These are phyloP conservation scores for Eruca vesicaria DNA, from an alignment of 441 rosid species.

Conservation along the genomic window DNA sequence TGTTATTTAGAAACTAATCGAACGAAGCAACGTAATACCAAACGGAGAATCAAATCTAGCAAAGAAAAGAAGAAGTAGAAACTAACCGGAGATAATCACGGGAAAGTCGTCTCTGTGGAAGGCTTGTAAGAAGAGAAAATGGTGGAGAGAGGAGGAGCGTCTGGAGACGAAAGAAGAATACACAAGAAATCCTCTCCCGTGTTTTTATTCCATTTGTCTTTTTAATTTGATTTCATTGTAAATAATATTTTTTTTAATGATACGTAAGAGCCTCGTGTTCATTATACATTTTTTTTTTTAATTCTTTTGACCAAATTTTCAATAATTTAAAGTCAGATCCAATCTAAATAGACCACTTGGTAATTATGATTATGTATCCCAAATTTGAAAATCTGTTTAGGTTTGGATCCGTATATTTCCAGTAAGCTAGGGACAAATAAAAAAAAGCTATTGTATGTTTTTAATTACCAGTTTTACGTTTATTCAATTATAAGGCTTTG, in stretches of 20 bases:
- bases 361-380: neutral
- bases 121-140: constrained; percentile 24
- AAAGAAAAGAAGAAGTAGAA: constrained; percentile 11
- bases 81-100: constrained; percentile 9
- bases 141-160: constrained; percentile 28
- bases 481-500: neutral
- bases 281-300: neutral
- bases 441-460: neutral
- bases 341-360: neutral
- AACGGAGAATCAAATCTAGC: neutral
- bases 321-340: neutral
- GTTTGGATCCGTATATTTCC: no score
- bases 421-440: neutral
- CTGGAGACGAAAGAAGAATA: constrained; percentile 29
- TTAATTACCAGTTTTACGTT: no score
- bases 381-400: neutral
- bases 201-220: constrained; percentile 1
- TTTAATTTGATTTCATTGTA: neutral
- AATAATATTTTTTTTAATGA: neutral
- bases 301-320: neutral
- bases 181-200: constrained; percentile 11
- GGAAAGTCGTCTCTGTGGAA: constrained; percentile 28
- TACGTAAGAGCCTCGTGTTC: neutral
- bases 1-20: neutral
- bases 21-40: constrained; percentile 20